These are phyloP conservation scores for Dictyophora rubrovolvata DNA, from an alignment of 768 basidiomycete genomes.

Conservation along the genomic window DNA sequence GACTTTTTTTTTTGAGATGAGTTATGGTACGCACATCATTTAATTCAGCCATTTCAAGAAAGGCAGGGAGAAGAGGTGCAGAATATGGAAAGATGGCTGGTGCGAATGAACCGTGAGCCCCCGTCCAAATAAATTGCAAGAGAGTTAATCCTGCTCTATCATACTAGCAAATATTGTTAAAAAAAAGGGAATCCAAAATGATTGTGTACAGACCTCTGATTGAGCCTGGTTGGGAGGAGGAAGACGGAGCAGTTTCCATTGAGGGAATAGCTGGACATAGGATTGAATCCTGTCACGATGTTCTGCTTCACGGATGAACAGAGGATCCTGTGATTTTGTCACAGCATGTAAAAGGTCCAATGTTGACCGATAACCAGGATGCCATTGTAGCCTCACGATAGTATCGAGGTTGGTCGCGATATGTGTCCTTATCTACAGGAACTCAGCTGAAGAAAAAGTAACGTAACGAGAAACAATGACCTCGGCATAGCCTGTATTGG, in stretches of 20 bases:
- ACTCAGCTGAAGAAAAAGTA: neutral
- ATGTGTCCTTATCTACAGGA: constrained; percentile 50
- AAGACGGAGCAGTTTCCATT: constrained; percentile 66
- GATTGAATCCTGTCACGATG: constrained; percentile 47
- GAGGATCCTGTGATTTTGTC: constrained; percentile 38
- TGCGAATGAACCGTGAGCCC: constrained; percentile 66
- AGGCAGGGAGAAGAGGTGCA: constrained; percentile 49
- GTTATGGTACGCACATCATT: constrained; percentile 39
- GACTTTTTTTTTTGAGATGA: constrained; percentile 10
- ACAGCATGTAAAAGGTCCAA: constrained; percentile 50
- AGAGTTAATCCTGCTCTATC: constrained; percentile 84
- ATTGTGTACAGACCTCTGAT: constrained; percentile 41
- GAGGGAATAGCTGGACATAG: constrained; percentile 50
- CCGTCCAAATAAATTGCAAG: constrained; percentile 70
- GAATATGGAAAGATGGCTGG: constrained; percentile 69
- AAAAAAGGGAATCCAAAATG: neutral
- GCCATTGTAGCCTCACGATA: constrained; percentile 54
- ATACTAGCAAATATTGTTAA: constrained; percentile 36
- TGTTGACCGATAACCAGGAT: constrained; percentile 51
- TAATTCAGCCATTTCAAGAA: constrained; percentile 82
- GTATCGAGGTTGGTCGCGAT: constrained; percentile 57
- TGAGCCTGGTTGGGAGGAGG: constrained; percentile 80
- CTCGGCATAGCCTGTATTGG: constrained; percentile 79
- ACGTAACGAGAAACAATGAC: constrained; percentile 26
- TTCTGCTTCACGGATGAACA: constrained; percentile 45